Evolutionary conservation across 1,139 yeast species (phyloP), one percentile per base, ranked within the genome.

Genomic region (Kluyveromyces marxianus): DNA sequence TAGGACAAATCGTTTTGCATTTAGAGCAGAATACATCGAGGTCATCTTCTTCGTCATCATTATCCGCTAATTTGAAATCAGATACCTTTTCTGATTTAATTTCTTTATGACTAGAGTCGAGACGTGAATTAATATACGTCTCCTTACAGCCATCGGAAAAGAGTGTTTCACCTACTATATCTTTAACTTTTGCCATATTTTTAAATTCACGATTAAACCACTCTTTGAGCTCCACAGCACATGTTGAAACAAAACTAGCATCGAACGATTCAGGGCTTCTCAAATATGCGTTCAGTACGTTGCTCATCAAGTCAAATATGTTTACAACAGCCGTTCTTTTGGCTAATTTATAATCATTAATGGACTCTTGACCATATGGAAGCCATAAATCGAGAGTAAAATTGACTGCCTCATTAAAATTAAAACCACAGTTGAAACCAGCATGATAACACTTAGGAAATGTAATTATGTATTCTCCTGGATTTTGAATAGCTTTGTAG

Each of bases 381-480:
- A 84, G 62, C 94, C 94, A 84, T 40, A 73, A 70, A 44, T 77
- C 75, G 71, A 80, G 72, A 3, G 90, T 84, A 62, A 84, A 84
- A 59, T 84, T 84, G 6, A 84, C 94, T 2, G 92, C 89, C 57
- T 84, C 94, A 50, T 86, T 86, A 50, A 84, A 75, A 58, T 84
- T 84, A 58, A 77, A 83, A 0, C 92, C 94, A 51, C 81, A 74
- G 57, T 84, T 84, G 63, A 84, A 84, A 0, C 94, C 94, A 2
- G 90, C 81, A 64, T 84, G 94, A 58, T 83, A 84, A 25, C 85
- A 90, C 53, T 81, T 72, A 0, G 94, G 94, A 56, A 77, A 84
- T 0, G 94, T 84, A 3, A 84, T 68, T 4, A 84, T 77, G 59
- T 79, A 83, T 58, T 84, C 92, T 45, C 90, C 90, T 0, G 95